Evolutionary conservation across 148 eudicot genomes (phyloP), one percentile per base, ranked within the genome.

Genomic region (Nyssa sinensis): DNA sequence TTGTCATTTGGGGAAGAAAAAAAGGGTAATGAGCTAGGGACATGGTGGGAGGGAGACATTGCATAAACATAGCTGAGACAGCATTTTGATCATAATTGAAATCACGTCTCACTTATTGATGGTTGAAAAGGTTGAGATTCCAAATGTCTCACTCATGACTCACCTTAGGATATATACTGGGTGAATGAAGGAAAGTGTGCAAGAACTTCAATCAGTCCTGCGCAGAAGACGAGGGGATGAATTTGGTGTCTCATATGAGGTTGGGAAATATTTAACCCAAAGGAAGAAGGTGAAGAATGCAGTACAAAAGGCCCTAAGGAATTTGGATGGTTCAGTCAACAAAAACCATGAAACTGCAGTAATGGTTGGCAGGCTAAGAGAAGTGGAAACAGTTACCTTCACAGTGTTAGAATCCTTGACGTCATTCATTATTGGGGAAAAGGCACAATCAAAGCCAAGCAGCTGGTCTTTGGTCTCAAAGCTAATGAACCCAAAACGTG

Each of bases 401-500:
- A 41, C 64, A 35, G 37, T 51, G 16, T 64, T 81, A 44, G 74
- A 70, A 64, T 81, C 74, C 13, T 34, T 76, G 12, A 13, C 78
- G 8, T 53, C 63, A 13, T 75, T 34, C 35, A 9, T 76, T 27
- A 69, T 60, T 2, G 41, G 44, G 17, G 7, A 74, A 29, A 81
- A 74, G 33, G 51, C 28, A 7, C 31, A 28, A 39, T 44, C 70
- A 29, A 72, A 67, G 11, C 69, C 77, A 55, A 78, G 33, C 21
- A 25, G 71, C 10, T 72, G 84, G 81, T 68, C 67, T 5, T 34
- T 75, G 79, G 71, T 82, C 16, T 69, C 71, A 9, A 85, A 79
- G 28, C 8, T 81, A 44, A 66, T 77, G 72, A 23, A 79, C 17
- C 39, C 78, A 1, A 79, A 81, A 64, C 39, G 39, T 13, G 79